phyloP scores from a whole-genome alignment of 352 stramenopile species.

The Globisporangium cederbergense region DNA sequence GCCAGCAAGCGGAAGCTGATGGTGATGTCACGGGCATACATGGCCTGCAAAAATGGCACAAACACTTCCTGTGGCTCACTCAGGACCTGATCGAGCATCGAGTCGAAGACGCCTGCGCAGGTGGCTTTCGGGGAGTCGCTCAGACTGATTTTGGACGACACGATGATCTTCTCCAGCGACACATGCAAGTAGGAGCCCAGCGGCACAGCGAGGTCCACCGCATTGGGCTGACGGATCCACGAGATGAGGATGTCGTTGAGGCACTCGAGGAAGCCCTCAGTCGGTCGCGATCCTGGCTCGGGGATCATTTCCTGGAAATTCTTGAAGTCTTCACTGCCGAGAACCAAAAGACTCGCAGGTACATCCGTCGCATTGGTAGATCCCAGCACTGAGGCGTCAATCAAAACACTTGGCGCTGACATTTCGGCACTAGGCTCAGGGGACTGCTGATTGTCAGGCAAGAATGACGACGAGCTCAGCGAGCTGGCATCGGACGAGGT shows the following conservation, averaged over 20 bases:
- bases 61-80: constrained; percentile 65
- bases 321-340: constrained; percentile 74
- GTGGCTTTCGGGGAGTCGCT: constrained; percentile 60
- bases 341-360: constrained; percentile 47
- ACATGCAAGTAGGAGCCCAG: constrained; percentile 61
- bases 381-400: constrained; percentile 18
- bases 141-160: constrained; percentile 71
- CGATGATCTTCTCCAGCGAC: constrained; percentile 68
- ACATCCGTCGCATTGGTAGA: constrained; percentile 34
- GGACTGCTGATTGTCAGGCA: constrained; percentile 58
- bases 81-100: constrained; percentile 78
- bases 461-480: constrained; percentile 74
- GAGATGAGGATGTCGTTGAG: constrained; percentile 83
- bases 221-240: constrained; percentile 78
- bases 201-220: constrained; percentile 52
- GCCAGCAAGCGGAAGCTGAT: constrained; percentile 73
- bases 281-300: constrained; percentile 52
- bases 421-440: constrained; percentile 32
- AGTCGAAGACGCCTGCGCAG: constrained; percentile 67
- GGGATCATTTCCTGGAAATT: constrained; percentile 74
- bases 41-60: constrained; percentile 77
- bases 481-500: constrained; percentile 63
- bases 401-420: constrained; percentile 19
- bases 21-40: constrained; percentile 67
- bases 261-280: constrained; percentile 72